A percentile compares a stretch with the other conserved stretches of the same genome.
These are phyloP conservation scores for Alternaria hordeiaustralica DNA, from an alignment of 2,329 filamentous ascomycete species.

Conservation along the genomic window DNA sequence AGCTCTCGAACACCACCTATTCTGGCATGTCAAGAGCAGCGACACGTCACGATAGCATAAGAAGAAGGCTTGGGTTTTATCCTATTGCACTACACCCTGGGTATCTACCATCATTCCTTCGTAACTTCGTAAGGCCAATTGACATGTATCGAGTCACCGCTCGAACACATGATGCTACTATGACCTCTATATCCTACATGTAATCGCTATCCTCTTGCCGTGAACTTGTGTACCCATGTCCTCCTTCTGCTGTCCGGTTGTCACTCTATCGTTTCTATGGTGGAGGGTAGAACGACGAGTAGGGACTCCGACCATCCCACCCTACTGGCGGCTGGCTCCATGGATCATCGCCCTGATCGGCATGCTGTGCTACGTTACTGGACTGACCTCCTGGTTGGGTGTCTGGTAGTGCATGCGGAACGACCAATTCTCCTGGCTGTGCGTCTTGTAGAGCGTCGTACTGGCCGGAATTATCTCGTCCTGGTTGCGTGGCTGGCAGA, in stretches of 20 bases:
- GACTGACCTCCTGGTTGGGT: not conserved
- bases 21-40: not conserved
- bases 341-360: not conserved
- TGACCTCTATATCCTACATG: not conserved
- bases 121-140: not conserved
- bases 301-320: not conserved
- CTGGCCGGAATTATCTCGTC: not conserved
- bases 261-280: not conserved
- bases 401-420: not conserved
- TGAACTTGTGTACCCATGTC: not conserved
- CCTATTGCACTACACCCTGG: not conserved
- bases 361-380: not conserved
- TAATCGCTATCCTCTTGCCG: not conserved
- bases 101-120: not conserved
- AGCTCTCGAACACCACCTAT: not conserved
- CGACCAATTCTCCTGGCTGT: not conserved
- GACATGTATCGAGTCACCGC: not conserved
- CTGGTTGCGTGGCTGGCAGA: not conserved
- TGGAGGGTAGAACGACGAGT: not conserved
- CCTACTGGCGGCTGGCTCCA: not conserved
- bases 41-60: not conserved
- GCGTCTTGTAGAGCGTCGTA: not conserved
- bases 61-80: not conserved
- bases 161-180: not conserved
- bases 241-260: not conserved